A percentile compares a stretch with the other conserved stretches of the same genome.
These are phyloP conservation scores for Zygosaccharomyces sapae DNA, from an alignment of 1,139 yeast genomes.

Conservation along the genomic window DNA sequence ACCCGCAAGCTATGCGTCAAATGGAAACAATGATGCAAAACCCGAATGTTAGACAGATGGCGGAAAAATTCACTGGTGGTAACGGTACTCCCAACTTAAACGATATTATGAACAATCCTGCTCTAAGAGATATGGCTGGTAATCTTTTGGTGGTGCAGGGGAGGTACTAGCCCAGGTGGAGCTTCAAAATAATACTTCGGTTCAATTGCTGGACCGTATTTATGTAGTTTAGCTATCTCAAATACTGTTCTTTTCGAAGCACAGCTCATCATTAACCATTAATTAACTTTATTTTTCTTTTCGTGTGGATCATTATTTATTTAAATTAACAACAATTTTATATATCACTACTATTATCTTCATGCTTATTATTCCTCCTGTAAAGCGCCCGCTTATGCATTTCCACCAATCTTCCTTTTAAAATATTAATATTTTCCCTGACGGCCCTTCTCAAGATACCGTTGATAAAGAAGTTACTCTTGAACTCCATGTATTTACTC, in stretches of 20 bases:
- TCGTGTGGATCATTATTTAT: not conserved
- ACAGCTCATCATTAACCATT: not conserved
- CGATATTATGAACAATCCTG: conserved; percentile 77
- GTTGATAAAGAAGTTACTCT: conserved; percentile 40
- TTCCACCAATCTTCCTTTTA: conserved; percentile 38
- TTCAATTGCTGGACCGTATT: not conserved
- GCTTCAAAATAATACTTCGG: conserved; percentile 5
- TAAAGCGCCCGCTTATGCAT: not conserved
- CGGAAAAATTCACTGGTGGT: conserved; percentile 61
- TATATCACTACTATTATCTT: not conserved
- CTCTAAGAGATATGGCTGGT: conserved; percentile 62
- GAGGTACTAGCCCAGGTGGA: conserved; percentile 35
- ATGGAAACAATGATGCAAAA: conserved; percentile 72
- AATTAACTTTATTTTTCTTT: not conserved
- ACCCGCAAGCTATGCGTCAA: conserved; percentile 73
- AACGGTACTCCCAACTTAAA: conserved; percentile 58
- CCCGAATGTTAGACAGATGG: conserved; percentile 77
- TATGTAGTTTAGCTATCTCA: conserved; percentile 1
- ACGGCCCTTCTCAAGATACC: conserved; percentile 34
- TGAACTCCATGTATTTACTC: conserved; percentile 52
- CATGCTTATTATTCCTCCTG: not conserved
- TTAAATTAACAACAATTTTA: not conserved
- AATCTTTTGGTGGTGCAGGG: conserved; percentile 46
- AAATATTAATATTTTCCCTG: conserved; percentile 28
- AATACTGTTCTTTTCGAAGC: not conserved